These are phyloP conservation scores for Linderina pennispora DNA, from an alignment of 192 early-diverging fungal species.

Conservation along the genomic window DNA sequence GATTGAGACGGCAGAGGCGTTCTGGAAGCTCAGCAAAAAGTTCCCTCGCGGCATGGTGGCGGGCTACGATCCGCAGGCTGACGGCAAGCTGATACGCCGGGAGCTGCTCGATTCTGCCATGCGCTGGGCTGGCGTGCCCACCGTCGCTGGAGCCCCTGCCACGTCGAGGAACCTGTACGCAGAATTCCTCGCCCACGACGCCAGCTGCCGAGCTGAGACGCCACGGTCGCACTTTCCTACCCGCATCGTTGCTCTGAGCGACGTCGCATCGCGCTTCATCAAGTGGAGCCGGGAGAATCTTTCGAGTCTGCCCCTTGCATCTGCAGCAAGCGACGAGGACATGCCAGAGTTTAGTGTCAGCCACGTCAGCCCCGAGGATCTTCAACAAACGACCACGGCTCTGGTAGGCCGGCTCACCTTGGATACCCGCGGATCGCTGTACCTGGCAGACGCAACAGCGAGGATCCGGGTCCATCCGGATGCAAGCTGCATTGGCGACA, in stretches of 20 bases:
- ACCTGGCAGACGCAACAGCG: slow-evolving; percentile 26
- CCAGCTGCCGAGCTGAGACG: slow-evolving; percentile 4
- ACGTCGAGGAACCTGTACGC: neutral
- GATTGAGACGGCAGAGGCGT: slow-evolving; percentile 26
- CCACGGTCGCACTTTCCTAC: neutral
- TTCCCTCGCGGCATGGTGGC: slow-evolving; percentile 8
- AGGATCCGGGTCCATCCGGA: slow-evolving; percentile 12
- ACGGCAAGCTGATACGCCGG: too few relatives aligned
- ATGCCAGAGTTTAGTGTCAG: too few relatives aligned
- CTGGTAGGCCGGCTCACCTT: slow-evolving; percentile 21
- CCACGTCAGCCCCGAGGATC: slow-evolving; percentile 7
- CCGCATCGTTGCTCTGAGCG: slow-evolving; percentile 17
- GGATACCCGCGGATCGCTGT: slow-evolving; percentile 21
- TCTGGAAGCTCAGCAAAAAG: slow-evolving; percentile 23
- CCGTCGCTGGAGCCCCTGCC: neutral
- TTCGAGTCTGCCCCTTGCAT: too few relatives aligned
- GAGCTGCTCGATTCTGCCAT: neutral
- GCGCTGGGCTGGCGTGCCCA: neutral
- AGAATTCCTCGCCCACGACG: slow-evolving; percentile 12
- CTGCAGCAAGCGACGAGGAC: too few relatives aligned
- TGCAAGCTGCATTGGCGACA: neutral
- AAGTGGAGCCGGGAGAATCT: too few relatives aligned
- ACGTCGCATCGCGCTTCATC: slow-evolving; percentile 11
- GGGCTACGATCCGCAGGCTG: neutral
- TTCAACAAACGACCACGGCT: slow-evolving; percentile 14